Evolutionary conservation across 805 yeast species (phyloP).

Genomic region (Dipodascopsis uninucleata): DNA sequence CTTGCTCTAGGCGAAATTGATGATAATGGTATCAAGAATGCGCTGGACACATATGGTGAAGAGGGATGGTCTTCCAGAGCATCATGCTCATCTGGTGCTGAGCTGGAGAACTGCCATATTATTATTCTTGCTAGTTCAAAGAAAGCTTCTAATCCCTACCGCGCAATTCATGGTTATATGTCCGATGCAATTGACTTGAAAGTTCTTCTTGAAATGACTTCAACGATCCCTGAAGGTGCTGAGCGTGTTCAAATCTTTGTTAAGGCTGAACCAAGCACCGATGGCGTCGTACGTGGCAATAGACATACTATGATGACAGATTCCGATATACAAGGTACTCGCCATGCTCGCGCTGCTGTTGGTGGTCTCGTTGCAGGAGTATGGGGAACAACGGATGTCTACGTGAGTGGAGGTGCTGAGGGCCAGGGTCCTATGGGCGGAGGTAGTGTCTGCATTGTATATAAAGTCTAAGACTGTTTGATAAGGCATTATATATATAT

Average conservation of each 20-base stretch:
- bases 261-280: constrained; percentile 28
- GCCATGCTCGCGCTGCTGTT: constrained; percentile 29
- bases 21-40: constrained; percentile 15
- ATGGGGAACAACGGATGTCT: constrained; percentile 26
- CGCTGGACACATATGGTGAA: constrained; percentile 24
- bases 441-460: constrained; percentile 27
- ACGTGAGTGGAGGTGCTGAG: constrained; percentile 27
- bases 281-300: constrained; percentile 25
- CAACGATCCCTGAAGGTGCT: constrained; percentile 19
- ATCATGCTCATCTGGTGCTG: constrained; percentile 28
- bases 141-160: constrained; percentile 25
- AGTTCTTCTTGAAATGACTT: constrained; percentile 15
- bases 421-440: constrained; percentile 29
- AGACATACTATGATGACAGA: constrained; percentile 29
- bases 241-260: constrained; percentile 25
- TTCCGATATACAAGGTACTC: constrained; percentile 26
- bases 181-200: constrained; percentile 26
- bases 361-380: constrained; percentile 27
- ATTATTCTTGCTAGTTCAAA: constrained; percentile 21
- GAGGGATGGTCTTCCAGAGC: constrained; percentile 27
- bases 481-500: neutral
- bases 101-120: constrained; percentile 26
- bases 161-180: constrained; percentile 27
- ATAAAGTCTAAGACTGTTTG: constrained; percentile 23
- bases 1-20: constrained; percentile 24